phyloP scores from a whole-genome alignment of 352 stramenopile species.

The Phytophthora nicotianae region DNA sequence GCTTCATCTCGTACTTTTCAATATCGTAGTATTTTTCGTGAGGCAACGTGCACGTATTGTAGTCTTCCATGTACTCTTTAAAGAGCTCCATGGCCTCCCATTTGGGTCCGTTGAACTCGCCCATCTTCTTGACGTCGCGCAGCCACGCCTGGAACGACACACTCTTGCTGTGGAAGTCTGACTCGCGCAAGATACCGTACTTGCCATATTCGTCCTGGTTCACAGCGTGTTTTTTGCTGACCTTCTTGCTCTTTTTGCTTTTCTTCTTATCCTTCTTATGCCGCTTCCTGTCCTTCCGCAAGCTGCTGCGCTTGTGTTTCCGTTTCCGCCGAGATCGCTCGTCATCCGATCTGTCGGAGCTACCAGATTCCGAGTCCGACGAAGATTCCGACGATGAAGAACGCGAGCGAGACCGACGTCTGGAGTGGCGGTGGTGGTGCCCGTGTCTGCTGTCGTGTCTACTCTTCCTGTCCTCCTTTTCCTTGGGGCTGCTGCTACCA shows the following conservation, averaged over 20 bases:
- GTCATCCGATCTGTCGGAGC: constrained; percentile 51
- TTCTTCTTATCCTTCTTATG: constrained; percentile 42
- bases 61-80: constrained; percentile 96
- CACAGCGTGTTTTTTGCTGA: constrained; percentile 55
- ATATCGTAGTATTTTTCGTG: constrained; percentile 98
- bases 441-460: constrained; percentile 13
- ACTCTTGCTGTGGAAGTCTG: constrained; percentile 91
- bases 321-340: constrained; percentile 25
- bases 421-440: constrained; percentile 20
- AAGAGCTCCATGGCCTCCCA: constrained; percentile 92
- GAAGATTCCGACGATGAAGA: constrained; percentile 24
- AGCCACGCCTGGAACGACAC: constrained; percentile 96
- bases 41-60: constrained; percentile 97
- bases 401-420: constrained; percentile 35
- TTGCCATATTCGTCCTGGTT: constrained; percentile 95
- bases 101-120: constrained; percentile 86
- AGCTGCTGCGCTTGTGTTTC: constrained; percentile 34
- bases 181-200: constrained; percentile 95
- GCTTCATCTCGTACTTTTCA: constrained; percentile 96
- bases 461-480: constrained; percentile 1
- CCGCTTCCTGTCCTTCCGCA: constrained; percentile 40
- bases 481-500: constrained; percentile 6
- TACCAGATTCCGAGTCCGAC: constrained; percentile 31
- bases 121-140: constrained; percentile 92
- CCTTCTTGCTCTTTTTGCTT: constrained; percentile 30